These are phyloP conservation scores for Plantago coronopus DNA, from an alignment of 305 asterid species.

Conservation along the genomic window DNA sequence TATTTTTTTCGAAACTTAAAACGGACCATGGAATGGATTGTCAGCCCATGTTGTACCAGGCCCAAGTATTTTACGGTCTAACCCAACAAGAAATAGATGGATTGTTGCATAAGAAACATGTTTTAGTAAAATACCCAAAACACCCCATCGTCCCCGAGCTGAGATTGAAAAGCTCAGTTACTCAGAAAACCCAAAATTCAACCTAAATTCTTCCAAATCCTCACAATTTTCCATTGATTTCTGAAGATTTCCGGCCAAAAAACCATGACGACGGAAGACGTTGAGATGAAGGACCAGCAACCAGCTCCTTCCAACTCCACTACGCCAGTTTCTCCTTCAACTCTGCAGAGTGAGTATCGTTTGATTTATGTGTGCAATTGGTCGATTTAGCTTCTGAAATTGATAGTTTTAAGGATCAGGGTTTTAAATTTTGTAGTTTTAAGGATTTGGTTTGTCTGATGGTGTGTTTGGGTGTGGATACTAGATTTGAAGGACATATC, in stretches of 20 bases:
- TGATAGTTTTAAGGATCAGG: not conserved
- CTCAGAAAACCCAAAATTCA: not conserved
- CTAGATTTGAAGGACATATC: constrained; percentile 80
- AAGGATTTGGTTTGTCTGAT: not conserved
- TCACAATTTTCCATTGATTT: constrained; percentile 24
- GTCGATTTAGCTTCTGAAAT: not conserved
- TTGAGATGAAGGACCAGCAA: constrained; percentile 80
- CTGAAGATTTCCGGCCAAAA: constrained; percentile 40
- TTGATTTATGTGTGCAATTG: not conserved
- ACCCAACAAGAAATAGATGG: too few relatives aligned
- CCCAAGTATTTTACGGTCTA: too few relatives aligned
- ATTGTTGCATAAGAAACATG: not conserved
- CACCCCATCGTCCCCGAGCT: not conserved
- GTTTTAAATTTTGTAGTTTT: too few relatives aligned
- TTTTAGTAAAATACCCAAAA: not conserved
- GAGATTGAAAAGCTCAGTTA: too few relatives aligned
- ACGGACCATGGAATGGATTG: too few relatives aligned
- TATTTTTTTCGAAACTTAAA: too few relatives aligned
- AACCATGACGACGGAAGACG: constrained; percentile 64
- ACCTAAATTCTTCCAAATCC: not conserved
- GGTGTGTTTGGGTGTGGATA: constrained; percentile 20
- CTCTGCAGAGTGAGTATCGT: constrained; percentile 47
- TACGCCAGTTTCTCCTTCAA: constrained; percentile 42
- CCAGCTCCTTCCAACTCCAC: constrained; percentile 45
- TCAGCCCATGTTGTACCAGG: too few relatives aligned